Base-by-base conservation (phyloP, 2,329 filamentous ascomycete genomes). In the Nigrograna mackinnonii region DNA sequence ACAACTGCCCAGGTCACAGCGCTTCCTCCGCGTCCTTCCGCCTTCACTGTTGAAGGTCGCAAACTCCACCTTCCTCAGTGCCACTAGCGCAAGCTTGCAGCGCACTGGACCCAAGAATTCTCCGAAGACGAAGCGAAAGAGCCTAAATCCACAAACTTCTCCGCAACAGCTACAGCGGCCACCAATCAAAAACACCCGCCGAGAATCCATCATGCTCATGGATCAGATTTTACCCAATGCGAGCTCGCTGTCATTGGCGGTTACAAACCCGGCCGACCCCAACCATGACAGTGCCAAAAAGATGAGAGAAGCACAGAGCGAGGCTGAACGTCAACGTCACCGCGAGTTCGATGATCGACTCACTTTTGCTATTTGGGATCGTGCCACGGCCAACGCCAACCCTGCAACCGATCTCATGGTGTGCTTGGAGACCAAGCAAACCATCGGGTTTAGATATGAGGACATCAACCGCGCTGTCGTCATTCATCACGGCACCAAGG, bases 391-490 rank as follows among this genome's bases (percentile, higher is more conserved):
- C 1, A 87, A 91, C 37, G 91, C 91, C 2, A 97, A 99, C 63
- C 94, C 94, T 0, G 92, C 94, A 1, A 89, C 95, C 0, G 94
- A 99, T 67, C 74, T 99, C 14, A 76, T 99, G 1, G 88, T 96
- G 5, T 99, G 94, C 63, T 78, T 99, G 2, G 94, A 99, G 68
- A 84, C 94, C 17, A 82, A 89, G 20, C 90, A 95, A 58, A 85
- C 88, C 0, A 96, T 99, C 57, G 94, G 94, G 0, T 99, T 99
- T 72, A 84, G 91, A 37, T 99, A 99, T 63, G 92, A 96, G 14
- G 94, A 99, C 64, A 96, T 99, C 53, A 95, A 87, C 5, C 83
- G 91, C 6, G 83, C 89, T 0, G 88, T 97, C 0, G 86, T 96
- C 18, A 96, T 99, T 52, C 92, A 96, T 60, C 94, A 99, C 65